A percentile compares a stretch with the other conserved stretches of the same genome.
Evolutionary conservation across 768 basidiomycete genomes (phyloP).

Genomic region (Naganishia randhawae): DNA sequence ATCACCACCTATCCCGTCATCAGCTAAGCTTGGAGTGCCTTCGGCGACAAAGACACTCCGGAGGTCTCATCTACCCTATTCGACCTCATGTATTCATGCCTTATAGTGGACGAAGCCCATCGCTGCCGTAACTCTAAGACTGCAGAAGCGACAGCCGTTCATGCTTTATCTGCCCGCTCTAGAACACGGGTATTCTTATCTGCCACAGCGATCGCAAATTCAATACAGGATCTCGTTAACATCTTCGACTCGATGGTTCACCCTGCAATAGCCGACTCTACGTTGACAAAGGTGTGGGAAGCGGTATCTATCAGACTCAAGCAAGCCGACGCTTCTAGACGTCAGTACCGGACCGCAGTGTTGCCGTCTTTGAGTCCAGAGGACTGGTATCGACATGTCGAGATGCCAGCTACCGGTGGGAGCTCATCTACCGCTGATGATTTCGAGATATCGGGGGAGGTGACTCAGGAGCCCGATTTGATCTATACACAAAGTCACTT

Average conservation of each 20-base stretch:
- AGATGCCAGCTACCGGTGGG: background rate
- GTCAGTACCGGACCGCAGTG: background rate
- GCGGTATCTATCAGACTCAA: background rate
- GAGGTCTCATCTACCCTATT: background rate
- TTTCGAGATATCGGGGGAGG: background rate
- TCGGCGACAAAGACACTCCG: background rate
- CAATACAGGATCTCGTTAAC: background rate
- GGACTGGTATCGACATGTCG: constrained; percentile 1
- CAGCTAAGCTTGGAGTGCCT: background rate
- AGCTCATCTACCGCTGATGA: background rate
- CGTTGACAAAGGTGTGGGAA: background rate
- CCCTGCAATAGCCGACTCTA: background rate
- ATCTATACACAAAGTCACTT: background rate
- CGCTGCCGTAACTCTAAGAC: background rate
- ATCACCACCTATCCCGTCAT: background rate
- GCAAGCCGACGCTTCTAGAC: background rate
- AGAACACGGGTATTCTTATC: background rate
- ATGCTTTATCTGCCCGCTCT: background rate
- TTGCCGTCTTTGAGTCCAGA: background rate
- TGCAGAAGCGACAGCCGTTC: background rate
- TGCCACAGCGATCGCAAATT: background rate
- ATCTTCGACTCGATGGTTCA: background rate
- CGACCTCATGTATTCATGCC: background rate
- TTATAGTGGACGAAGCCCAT: background rate
- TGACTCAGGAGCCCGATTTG: background rate